Evolutionary conservation across 2,329 filamentous ascomycete genomes (phyloP).

Genomic region (Fusarium globosum): DNA sequence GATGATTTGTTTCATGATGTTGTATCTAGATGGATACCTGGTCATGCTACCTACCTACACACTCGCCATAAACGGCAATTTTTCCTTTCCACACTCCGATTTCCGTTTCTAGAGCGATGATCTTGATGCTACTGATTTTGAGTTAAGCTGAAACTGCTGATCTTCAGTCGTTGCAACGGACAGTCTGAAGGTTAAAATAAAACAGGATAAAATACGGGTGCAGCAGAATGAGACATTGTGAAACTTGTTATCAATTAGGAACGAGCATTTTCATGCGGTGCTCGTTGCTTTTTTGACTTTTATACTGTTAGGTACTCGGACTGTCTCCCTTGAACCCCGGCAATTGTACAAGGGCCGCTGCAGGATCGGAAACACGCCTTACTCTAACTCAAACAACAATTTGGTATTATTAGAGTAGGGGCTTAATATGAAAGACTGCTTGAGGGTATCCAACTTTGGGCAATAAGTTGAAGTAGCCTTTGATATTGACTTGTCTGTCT

Average conservation of each 20-base stretch:
- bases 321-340: constrained; percentile 7
- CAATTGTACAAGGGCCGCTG: constrained; percentile 17
- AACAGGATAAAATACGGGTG: neutral
- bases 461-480: neutral
- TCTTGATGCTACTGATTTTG: constrained; percentile 1
- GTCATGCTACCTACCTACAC: constrained; percentile 13
- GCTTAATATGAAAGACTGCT: neutral
- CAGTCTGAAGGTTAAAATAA: constrained; percentile 1
- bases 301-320: neutral
- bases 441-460: neutral
- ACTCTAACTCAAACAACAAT: constrained; percentile 35
- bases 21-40: constrained; percentile 45
- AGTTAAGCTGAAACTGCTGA: constrained; percentile 16
- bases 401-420: constrained; percentile 14
- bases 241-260: constrained; percentile 33
- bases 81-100: constrained; percentile 14
- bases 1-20: constrained; percentile 42
- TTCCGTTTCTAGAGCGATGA: neutral
- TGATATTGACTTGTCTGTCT: neutral
- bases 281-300: constrained; percentile 8
- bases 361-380: constrained; percentile 34
- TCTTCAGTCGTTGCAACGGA: constrained; percentile 8
- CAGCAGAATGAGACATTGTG: constrained; percentile 30
- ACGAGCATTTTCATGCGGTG: constrained; percentile 15
- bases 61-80: constrained; percentile 42